Evolutionary conservation across 768 basidiomycete species (phyloP), one percentile per base, ranked within the genome.

Genomic region (Pleurotus giganteus): DNA sequence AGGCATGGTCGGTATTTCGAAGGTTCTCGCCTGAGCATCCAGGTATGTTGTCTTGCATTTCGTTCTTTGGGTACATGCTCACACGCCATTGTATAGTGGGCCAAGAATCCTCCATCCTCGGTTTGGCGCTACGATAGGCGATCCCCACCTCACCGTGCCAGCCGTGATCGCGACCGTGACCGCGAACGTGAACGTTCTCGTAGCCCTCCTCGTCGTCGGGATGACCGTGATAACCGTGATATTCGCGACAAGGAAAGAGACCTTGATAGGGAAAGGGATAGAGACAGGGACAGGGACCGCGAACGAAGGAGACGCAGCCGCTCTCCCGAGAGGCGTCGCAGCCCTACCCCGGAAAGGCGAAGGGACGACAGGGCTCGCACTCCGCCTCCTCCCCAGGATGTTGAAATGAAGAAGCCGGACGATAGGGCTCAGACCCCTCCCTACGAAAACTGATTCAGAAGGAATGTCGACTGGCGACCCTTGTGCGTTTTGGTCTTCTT

Each of bases 1-100:
- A 91, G 89, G 89, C 89, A 91, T 65, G 87, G 86, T 36, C 77
- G 83, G 56, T 69, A 77, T 63, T 89, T 91, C 62, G 88, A 91
- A 61, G 90, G 89, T 19, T 76, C 80, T 27, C 81, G 86, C 13
- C 71, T 91, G 69, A 83, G 86, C 62, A 86, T 91, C 58, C 88
- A 91, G 76, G 86, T 84, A 52, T 27, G 77, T 63, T 5, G 21
- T 17, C 24, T 44, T 4, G 13, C 27, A 32, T 24, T n/a, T 19
- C 8, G 23, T 4, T 19, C 7, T 41, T 13, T 5, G 19, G 7
- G 28, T 4, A 56, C 44, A 27, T 31, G 43, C 41, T 19, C 32
- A 56, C 42, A 42, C 44, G 7, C 11, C n/a, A n/a, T 9, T 47
- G 26, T 44, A 12, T 49, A 88, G 87, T 89, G 88, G 88, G 87